Evolutionary conservation across 1,139 yeast genomes (phyloP).

Genomic region (Geotrichum fermentans): DNA sequence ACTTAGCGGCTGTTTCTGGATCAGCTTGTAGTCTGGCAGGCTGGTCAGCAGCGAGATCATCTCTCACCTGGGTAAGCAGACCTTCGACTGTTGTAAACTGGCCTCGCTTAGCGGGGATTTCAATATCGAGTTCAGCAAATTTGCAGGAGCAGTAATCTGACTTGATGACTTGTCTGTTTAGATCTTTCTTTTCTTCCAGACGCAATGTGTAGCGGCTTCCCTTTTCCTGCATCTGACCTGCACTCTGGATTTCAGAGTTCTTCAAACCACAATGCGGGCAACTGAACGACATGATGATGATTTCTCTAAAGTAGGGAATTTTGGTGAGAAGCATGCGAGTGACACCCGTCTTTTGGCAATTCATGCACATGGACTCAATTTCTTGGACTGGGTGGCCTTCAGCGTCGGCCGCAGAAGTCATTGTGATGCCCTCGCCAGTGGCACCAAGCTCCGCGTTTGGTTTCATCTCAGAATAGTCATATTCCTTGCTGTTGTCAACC

Average conservation of each 20-base stretch:
- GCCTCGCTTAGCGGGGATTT: conserved; percentile 92
- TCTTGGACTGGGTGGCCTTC: conserved; percentile 95
- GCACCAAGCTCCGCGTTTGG: conserved; percentile 24
- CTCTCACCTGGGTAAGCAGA: conserved; percentile 70
- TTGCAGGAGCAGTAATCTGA: conserved; percentile 78
- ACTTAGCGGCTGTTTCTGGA: conserved; percentile 71
- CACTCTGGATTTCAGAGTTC: conserved; percentile 92
- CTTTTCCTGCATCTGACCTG: conserved; percentile 72
- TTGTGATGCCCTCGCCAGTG: conserved; percentile 28
- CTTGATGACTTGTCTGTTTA: conserved; percentile 87
- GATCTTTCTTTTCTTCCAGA: conserved; percentile 64
- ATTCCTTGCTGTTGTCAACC: conserved; percentile 21
- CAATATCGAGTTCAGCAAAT: conserved; percentile 81
- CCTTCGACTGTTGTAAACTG: conserved; percentile 93
- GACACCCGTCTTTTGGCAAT: conserved; percentile 79
- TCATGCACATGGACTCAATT: conserved; percentile 91
- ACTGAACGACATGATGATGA: conserved; percentile 88
- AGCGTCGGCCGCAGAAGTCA: conserved; percentile 54
- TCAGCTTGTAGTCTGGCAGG: conserved; percentile 64
- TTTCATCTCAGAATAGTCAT: conserved; percentile 14
- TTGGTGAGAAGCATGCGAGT: conserved; percentile 79
- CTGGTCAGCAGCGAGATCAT: conserved; percentile 79
- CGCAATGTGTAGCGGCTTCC: conserved; percentile 72
- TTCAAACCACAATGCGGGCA: conserved; percentile 93
- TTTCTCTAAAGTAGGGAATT: conserved; percentile 87